Evolutionary conservation across 257 asterid genomes (phyloP).

Genomic region (Solanum paucissectum): DNA sequence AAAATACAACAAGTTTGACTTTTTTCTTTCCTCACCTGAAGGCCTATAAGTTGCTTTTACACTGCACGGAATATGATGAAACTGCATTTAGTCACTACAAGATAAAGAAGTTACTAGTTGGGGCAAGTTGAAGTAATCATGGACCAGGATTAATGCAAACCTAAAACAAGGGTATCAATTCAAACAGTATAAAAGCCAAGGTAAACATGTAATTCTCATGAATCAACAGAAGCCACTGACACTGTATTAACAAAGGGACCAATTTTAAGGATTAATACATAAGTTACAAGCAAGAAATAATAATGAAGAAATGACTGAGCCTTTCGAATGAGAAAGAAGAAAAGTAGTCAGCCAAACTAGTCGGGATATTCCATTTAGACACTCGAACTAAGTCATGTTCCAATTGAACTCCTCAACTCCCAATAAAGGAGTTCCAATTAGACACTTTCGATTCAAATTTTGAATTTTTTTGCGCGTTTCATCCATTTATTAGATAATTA

Average conservation of each 20-base stretch:
- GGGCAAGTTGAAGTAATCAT: background rate
- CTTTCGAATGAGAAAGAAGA: too few relatives aligned
- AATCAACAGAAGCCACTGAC: background rate
- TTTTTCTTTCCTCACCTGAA: background rate
- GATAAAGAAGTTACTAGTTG: background rate
- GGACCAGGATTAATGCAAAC: background rate
- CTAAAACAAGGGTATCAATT: background rate
- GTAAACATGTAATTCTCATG: background rate
- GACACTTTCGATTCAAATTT: background rate
- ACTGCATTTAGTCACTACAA: background rate
- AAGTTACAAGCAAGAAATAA: too few relatives aligned
- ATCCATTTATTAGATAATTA: too few relatives aligned
- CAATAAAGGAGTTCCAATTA: background rate
- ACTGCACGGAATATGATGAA: background rate
- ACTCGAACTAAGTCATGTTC: background rate
- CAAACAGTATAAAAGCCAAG: background rate
- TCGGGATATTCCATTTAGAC: background rate
- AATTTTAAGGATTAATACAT: background rate
- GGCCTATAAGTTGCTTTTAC: background rate
- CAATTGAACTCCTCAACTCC: background rate
- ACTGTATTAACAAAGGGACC: background rate
- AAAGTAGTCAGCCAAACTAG: background rate
- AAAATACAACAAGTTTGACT: background rate
- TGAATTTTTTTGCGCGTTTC: background rate
- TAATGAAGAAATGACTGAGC: too few relatives aligned